Evolutionary conservation across 164 flowering plant species (phyloP), one percentile per base, ranked within the genome.

Genomic region (Kingdonia uniflora): DNA sequence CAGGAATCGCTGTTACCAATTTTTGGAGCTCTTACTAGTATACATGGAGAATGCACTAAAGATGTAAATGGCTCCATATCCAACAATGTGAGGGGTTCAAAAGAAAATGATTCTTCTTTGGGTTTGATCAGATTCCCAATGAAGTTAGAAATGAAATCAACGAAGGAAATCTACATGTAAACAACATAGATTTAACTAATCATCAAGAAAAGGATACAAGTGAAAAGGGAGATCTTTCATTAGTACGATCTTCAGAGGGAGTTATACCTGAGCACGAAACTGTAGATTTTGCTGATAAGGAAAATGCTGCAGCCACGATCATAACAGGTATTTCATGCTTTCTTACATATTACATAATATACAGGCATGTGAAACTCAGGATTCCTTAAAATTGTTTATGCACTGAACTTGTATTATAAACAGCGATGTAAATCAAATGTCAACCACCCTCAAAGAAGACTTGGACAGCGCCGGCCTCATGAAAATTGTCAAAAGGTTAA

Each of bases 221-320:
- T 48, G 59, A 42, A 38, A 6, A 29, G 14, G 40, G 44, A 21
- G 51, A 62, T n/a, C 19, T 17, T 35, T 20, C 46, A 2, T 14
- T n/a, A 17, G 22, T 14, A 35, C 49, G 42, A 43, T 33, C 67
- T 46, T 42, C 60, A 26, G 51, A 63, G 35, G 54, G 51, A 19
- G 57, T 33, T 58, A 58, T 24, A 40, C 22, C 43, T 45, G 58
- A 35, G 29, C 29, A 40, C 40, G 70, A 68, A 44, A 39, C 43
- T 6, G 42, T 49, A 21, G 70, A 74, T n/a, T 62, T 47, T 58
- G 80, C 73, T 53, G 76, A 80, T 20, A 85, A 82, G 65, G 94
- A 85, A 76, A 82, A 82, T 64, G 68, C 63, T 50, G 58, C 69
- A 19, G 73, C 49, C 60, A 74, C 43, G 71, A 70, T 55, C 61